A percentile compares a stretch with the other conserved stretches of the same genome.
These are phyloP conservation scores for Parathielavia hyrcaniae DNA, from an alignment of 495 filamentous ascomycete species.

Conservation along the genomic window DNA sequence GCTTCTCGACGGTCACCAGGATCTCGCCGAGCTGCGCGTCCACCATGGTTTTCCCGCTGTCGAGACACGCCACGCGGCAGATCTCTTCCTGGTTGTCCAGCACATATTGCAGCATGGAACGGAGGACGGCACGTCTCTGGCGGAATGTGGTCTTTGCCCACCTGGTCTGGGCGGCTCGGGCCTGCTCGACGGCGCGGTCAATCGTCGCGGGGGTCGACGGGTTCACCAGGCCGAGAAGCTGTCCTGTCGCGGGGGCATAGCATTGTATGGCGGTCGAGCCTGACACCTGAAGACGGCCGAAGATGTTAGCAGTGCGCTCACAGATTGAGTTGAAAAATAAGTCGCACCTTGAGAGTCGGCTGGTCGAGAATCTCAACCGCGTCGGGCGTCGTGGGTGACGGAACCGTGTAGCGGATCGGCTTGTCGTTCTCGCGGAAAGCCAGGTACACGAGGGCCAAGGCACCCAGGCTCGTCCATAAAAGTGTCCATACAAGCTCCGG, in stretches of 20 bases:
- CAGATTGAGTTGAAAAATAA: no score
- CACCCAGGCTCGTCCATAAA: slow-evolving; percentile 28
- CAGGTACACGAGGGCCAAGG: slow-evolving; percentile 28
- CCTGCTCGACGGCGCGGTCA: slow-evolving; percentile 68
- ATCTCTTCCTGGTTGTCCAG: slow-evolving; percentile 88
- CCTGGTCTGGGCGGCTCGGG: slow-evolving; percentile 65
- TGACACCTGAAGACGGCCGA: slow-evolving; percentile 32
- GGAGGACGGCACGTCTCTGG: slow-evolving; percentile 71
- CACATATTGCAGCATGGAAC: slow-evolving; percentile 72
- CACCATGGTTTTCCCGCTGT: slow-evolving; percentile 95
- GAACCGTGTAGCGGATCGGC: slow-evolving; percentile 38
- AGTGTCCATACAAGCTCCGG: slow-evolving; percentile 16
- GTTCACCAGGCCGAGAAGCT: slow-evolving; percentile 71
- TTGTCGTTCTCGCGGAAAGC: slow-evolving; percentile 25
- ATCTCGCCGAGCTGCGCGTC: slow-evolving; percentile 93
- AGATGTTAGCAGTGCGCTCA: background rate
- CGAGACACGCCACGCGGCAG: slow-evolving; percentile 76
- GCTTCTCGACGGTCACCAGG: slow-evolving; percentile 84
- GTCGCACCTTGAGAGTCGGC: slow-evolving; percentile 46
- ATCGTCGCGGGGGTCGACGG: slow-evolving; percentile 73
- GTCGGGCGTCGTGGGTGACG: slow-evolving; percentile 37
- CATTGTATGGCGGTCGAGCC: slow-evolving; percentile 65
- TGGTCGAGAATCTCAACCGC: slow-evolving; percentile 58
- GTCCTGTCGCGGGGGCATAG: slow-evolving; percentile 85
- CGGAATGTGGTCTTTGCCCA: slow-evolving; percentile 78